Percentiles rank a stretch among this genome's conserved stretches.
These are phyloP conservation scores for Phaffomyces antillensis DNA, from an alignment of 805 yeast species.

Conservation along the genomic window DNA sequence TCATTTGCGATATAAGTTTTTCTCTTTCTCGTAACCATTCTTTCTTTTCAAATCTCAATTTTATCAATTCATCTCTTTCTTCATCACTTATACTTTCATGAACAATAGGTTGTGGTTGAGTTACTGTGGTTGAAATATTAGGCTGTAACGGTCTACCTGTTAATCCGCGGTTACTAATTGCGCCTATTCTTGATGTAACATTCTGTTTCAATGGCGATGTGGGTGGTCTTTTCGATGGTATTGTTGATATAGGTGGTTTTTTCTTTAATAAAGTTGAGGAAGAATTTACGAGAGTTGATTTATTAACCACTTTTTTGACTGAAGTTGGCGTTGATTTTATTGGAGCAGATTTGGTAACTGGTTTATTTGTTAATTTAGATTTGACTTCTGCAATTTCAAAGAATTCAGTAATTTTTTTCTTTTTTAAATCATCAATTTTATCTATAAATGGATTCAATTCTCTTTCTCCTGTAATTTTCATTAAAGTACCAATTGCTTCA, in stretches of 20 bases:
- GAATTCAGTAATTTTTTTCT: slow-evolving; percentile 57
- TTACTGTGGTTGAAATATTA: slow-evolving; percentile 8
- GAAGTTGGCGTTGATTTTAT: slow-evolving; percentile 4
- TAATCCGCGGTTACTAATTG: slow-evolving; percentile 24
- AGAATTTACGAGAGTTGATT: neutral
- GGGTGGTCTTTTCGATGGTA: slow-evolving; percentile 30
- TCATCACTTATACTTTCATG: slow-evolving; percentile 12
- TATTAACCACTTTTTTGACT: neutral
- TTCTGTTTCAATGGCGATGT: slow-evolving; percentile 56
- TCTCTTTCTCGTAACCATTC: slow-evolving; percentile 26
- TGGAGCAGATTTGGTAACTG: slow-evolving; percentile 11
- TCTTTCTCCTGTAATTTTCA: slow-evolving; percentile 77
- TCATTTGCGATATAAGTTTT: slow-evolving; percentile 21
- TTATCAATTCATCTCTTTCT: slow-evolving; percentile 38
- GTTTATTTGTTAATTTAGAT: slow-evolving; percentile 28
- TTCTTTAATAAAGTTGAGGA: slow-evolving; percentile 6
- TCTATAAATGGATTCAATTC: slow-evolving; percentile 54
- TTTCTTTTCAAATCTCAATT: slow-evolving; percentile 46
- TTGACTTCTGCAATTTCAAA: slow-evolving; percentile 50
- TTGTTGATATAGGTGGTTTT: slow-evolving; percentile 7
- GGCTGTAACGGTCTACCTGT: slow-evolving; percentile 36
- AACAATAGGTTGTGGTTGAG: neutral
- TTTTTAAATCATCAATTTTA: slow-evolving; percentile 70
- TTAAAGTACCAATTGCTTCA: slow-evolving; percentile 69
- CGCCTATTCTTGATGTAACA: slow-evolving; percentile 20